phyloP scores from a whole-genome alignment of 129 eudicot genomes.

The Artemisia argyi region DNA sequence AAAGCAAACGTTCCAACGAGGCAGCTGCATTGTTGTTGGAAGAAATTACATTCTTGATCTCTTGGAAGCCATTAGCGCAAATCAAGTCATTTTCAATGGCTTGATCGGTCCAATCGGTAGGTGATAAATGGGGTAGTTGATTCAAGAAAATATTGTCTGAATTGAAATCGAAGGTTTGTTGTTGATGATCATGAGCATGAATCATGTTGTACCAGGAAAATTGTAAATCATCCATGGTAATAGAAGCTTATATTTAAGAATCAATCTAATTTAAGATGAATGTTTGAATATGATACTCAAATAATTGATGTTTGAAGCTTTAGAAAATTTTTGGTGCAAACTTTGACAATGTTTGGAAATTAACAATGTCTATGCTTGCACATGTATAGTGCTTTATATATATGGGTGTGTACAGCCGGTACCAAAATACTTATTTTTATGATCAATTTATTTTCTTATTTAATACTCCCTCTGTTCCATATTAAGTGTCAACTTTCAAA shows the following conservation, averaged over 20 bases:
- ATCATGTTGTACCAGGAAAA: conserved; percentile 25
- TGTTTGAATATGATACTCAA: no score
- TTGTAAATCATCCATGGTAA: conserved; percentile 33
- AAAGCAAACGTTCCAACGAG: conserved; percentile 51
- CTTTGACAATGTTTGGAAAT: conserved; percentile 15
- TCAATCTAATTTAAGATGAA: neutral
- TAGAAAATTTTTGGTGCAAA: conserved; percentile 11
- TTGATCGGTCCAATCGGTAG: conserved; percentile 27
- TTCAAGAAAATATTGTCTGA: conserved; percentile 32
- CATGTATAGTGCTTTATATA: conserved; percentile 17
- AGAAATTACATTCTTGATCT: conserved; percentile 5
- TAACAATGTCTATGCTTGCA: conserved; percentile 6
- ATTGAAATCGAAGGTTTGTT: conserved; percentile 26
- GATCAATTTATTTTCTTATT: no score
- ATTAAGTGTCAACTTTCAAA: no score
- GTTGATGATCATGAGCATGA: conserved; percentile 17
- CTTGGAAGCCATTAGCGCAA: conserved; percentile 22
- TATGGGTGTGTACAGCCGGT: neutral
- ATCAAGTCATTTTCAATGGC: conserved; percentile 21
- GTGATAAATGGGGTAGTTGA: conserved; percentile 26
- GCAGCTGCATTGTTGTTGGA: neutral
- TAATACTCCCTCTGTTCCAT: no score
- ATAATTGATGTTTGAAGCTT: no score
- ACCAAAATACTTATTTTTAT: no score
- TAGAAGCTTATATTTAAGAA: neutral